phyloP scores from a whole-genome alignment of 768 basidiomycete genomes.

The Pleurotus ostreatus region DNA sequence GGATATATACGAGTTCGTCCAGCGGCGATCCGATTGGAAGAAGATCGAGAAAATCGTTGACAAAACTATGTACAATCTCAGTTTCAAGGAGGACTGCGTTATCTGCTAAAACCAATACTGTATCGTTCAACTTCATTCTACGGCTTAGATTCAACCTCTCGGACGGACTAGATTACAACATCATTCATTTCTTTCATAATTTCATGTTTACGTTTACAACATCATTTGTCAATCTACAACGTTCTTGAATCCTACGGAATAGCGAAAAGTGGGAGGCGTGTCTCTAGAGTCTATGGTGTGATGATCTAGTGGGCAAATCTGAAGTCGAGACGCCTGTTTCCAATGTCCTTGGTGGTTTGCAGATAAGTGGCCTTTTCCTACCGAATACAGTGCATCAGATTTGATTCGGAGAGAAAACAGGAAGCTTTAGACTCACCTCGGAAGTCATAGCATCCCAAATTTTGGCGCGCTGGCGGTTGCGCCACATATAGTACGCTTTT shows the following conservation, averaged over 20 bases:
- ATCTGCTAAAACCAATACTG: conserved; percentile 29
- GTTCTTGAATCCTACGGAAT: too few relatives aligned
- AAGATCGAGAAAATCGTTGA: conserved; percentile 96
- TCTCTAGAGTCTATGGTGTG: too few relatives aligned
- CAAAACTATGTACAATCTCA: conserved; percentile 91
- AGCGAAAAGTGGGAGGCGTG: too few relatives aligned
- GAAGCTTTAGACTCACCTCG: conserved; percentile 27
- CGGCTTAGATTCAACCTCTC: not conserved
- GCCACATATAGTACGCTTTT: conserved; percentile 54
- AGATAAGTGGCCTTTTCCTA: conserved; percentile 57
- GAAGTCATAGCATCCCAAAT: conserved; percentile 56
- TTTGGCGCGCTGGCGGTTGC: conserved; percentile 48
- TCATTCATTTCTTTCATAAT: not conserved
- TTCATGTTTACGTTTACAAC: too few relatives aligned
- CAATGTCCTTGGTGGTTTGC: conserved; percentile 51
- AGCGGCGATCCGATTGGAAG: conserved; percentile 95
- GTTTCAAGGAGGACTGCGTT: conserved; percentile 89
- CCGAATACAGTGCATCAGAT: not conserved
- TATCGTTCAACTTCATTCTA: not conserved
- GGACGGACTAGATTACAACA: not conserved
- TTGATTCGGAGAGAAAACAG: not conserved
- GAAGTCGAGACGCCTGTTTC: conserved; percentile 62
- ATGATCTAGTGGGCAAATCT: conserved; percentile 48
- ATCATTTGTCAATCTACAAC: too few relatives aligned
- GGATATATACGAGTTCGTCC: conserved; percentile 97